These are phyloP conservation scores for Eucalyptus tenuipes DNA, from an alignment of 345 rosid genomes.

Conservation along the genomic window DNA sequence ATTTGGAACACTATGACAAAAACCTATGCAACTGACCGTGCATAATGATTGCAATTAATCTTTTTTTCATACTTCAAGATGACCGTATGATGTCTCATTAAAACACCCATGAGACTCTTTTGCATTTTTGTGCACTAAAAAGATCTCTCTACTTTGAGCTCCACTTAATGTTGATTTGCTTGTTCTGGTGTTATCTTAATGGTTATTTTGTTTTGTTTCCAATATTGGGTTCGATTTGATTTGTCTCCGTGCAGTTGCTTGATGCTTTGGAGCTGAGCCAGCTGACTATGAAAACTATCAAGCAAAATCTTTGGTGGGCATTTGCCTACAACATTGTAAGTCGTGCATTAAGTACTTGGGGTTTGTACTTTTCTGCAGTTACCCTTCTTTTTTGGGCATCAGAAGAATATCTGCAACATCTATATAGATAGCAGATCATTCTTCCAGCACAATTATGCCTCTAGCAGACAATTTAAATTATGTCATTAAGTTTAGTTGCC, in stretches of 20 bases:
- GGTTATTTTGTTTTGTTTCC: not conserved
- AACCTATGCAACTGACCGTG: not conserved
- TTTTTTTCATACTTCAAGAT: not conserved
- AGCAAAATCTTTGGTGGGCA: conserved; percentile 99
- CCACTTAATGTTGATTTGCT: not conserved
- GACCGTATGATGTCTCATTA: not conserved
- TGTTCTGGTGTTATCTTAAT: not conserved
- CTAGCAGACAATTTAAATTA: not conserved
- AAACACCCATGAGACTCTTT: not conserved
- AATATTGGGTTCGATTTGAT: not conserved
- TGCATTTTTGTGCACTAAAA: not conserved
- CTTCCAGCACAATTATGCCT: not conserved
- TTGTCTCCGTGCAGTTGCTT: conserved; percentile 45
- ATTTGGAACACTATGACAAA: not conserved
- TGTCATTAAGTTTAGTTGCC: not conserved
- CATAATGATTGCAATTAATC: not conserved
- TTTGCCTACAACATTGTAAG: conserved; percentile 94
- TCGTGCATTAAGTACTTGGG: not conserved
- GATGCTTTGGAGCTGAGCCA: conserved; percentile 91
- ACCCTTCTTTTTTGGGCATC: not conserved
- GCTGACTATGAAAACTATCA: conserved; percentile 95
- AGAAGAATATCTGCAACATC: not conserved
- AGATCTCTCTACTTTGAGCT: not conserved
- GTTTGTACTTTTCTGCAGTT: not conserved
- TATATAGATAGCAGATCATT: not conserved